phyloP scores from a whole-genome alignment of 768 basidiomycete genomes.

The Hericium alpestre region DNA sequence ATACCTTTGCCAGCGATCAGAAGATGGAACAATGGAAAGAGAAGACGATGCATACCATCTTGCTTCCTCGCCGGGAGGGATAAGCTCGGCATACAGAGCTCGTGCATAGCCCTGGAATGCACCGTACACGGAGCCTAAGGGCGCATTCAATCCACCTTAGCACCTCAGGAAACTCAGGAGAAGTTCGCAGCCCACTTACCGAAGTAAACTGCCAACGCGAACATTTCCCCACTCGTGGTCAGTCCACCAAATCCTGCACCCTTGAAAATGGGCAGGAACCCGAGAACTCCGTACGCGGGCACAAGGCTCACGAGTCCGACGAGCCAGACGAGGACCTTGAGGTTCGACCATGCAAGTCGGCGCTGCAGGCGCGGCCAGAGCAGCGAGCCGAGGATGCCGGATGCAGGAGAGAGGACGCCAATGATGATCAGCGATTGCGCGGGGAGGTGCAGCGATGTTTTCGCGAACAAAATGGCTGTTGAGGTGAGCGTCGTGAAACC shows the following conservation, averaged over 20 bases:
- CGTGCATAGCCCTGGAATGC: constrained; percentile 88
- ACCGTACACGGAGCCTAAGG: constrained; percentile 56
- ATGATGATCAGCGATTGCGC: constrained; percentile 70
- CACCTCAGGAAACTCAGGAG: background rate
- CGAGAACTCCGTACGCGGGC: constrained; percentile 75
- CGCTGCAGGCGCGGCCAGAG: constrained; percentile 68
- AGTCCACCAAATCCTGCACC: constrained; percentile 42
- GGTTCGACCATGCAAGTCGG: constrained; percentile 52
- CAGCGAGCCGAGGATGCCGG: constrained; percentile 81
- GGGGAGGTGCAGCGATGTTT: constrained; percentile 76
- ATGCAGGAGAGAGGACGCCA: constrained; percentile 63
- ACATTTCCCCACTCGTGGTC: constrained; percentile 79
- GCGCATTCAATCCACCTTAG: background rate
- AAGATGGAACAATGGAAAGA: background rate
- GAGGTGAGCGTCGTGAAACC: constrained; percentile 90
- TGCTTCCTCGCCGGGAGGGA: constrained; percentile 84
- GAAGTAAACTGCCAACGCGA: constrained; percentile 70
- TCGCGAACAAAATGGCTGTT: constrained; percentile 85
- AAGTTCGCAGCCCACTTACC: constrained; percentile 31
- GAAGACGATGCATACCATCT: constrained; percentile 48
- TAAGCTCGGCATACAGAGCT: constrained; percentile 76
- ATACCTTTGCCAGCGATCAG: constrained; percentile 27
- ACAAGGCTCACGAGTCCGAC: constrained; percentile 58
- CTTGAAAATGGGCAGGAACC: constrained; percentile 46
- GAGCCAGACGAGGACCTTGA: constrained; percentile 53